phyloP scores from a whole-genome alignment of 1,139 yeast species.

The Debaryomyces sp. region DNA sequence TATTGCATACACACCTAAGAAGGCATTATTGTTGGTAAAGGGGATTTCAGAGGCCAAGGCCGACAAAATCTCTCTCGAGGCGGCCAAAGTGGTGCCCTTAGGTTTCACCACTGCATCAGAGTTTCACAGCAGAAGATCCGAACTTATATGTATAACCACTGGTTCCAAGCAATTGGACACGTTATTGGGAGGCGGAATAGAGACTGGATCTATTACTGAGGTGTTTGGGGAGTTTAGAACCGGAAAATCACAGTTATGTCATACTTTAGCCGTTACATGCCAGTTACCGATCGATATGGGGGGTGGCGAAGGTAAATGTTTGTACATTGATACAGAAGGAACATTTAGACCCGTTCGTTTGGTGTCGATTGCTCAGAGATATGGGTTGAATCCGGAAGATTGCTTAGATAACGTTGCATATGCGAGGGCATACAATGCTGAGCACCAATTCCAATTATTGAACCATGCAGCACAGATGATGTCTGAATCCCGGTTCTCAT shows the following conservation, averaged over 20 bases:
- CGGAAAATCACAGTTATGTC: slow-evolving; percentile 96
- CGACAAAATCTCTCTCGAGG: slow-evolving; percentile 78
- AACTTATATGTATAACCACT: slow-evolving; percentile 88
- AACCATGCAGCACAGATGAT: slow-evolving; percentile 95
- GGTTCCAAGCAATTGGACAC: slow-evolving; percentile 96
- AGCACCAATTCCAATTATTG: slow-evolving; percentile 85
- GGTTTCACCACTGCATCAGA: slow-evolving; percentile 98
- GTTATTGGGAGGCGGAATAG: slow-evolving; percentile 93
- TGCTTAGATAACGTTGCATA: slow-evolving; percentile 96
- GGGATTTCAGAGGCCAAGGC: slow-evolving; percentile 98
- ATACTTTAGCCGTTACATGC: slow-evolving; percentile 94
- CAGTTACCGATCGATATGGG: slow-evolving; percentile 97
- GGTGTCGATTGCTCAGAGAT: slow-evolving; percentile 87
- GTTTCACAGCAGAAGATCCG: slow-evolving; percentile 86
- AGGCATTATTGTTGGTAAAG: slow-evolving; percentile 73
- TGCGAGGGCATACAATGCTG: slow-evolving; percentile 96
- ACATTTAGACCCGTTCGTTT: slow-evolving; percentile 93
- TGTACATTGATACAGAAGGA: slow-evolving; percentile 96
- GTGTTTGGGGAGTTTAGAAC: slow-evolving; percentile 97
- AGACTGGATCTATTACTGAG: slow-evolving; percentile 96
- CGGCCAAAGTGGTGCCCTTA: slow-evolving; percentile 86
- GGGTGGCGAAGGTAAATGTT: slow-evolving; percentile 98
- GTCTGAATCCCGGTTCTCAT: slow-evolving; percentile 84
- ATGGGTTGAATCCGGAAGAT: slow-evolving; percentile 91
- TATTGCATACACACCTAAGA: slow-evolving; percentile 86